These are phyloP conservation scores for Friedmanniomyces endolithicus DNA, from an alignment of 495 filamentous ascomycete species.

Conservation along the genomic window DNA sequence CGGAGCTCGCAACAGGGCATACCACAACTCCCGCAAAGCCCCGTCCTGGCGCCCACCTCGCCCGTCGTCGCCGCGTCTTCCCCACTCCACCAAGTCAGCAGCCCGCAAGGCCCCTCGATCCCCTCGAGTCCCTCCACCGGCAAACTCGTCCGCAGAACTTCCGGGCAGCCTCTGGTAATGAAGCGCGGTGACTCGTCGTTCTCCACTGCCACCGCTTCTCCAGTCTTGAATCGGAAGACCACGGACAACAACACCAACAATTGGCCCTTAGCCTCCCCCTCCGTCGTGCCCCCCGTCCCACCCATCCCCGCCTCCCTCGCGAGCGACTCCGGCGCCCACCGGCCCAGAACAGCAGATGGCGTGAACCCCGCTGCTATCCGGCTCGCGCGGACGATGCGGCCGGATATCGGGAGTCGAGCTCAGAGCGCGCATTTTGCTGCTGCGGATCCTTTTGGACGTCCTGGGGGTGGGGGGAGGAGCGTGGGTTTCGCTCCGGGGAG, in stretches of 20 bases:
- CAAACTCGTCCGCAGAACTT: conserved; percentile 8
- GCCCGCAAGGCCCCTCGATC: not conserved
- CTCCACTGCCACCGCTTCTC: conserved; percentile 4
- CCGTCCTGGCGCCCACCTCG: not conserved
- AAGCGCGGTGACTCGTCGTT: not conserved
- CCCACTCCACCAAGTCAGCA: not conserved
- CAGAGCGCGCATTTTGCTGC: not conserved
- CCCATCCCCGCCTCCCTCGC: not conserved
- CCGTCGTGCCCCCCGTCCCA: conserved; percentile 11
- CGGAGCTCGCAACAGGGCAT: not conserved
- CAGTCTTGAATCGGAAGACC: too few relatives aligned
- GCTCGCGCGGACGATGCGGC: conserved; percentile 18
- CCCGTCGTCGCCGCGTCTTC: not conserved
- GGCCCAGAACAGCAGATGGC: conserved; percentile 3
- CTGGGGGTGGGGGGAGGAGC: too few relatives aligned
- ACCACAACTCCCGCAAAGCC: not conserved
- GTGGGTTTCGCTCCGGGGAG: conserved; percentile 3
- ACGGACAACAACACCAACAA: conserved; percentile 7
- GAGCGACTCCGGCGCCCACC: not conserved
- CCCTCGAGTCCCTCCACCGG: not conserved
- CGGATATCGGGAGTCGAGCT: conserved; percentile 8
- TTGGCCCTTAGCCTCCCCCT: conserved; percentile 27
- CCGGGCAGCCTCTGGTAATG: conserved; percentile 2
- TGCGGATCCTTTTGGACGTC: too few relatives aligned
- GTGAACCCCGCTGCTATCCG: conserved; percentile 5